phyloP scores from a whole-genome alignment of 352 stramenopile species.

The Globisporangium megalacanthum region DNA sequence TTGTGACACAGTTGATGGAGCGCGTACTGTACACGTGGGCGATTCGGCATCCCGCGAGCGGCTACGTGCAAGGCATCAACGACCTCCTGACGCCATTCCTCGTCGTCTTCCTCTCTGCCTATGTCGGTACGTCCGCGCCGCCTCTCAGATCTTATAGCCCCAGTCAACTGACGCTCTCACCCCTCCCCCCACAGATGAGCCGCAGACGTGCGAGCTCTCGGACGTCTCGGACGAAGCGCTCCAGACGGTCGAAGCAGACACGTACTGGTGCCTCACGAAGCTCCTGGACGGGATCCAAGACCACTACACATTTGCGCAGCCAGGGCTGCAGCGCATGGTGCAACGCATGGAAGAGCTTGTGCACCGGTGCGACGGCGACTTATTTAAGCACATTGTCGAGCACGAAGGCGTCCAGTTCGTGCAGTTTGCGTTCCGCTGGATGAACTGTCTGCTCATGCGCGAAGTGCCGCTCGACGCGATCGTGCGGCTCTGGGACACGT shows the following conservation, averaged over 20 bases:
- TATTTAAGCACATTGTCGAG: conserved; percentile 94
- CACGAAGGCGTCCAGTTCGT: conserved; percentile 95
- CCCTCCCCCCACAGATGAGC: conserved; percentile 36
- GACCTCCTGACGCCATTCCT: conserved; percentile 98
- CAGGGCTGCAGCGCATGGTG: conserved; percentile 98
- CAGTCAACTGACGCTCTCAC: too few relatives aligned
- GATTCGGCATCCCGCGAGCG: conserved; percentile 96
- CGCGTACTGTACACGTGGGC: conserved; percentile 99
- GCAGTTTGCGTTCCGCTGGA: conserved; percentile 99
- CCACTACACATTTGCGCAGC: conserved; percentile 99
- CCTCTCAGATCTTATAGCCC: too few relatives aligned
- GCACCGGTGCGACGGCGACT: conserved; percentile 92
- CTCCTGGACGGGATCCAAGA: conserved; percentile 98
- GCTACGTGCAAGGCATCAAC: conserved; percentile 99
- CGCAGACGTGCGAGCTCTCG: conserved; percentile 68
- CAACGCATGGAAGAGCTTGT: conserved; percentile 97
- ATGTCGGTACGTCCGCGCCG: conserved; percentile 44
- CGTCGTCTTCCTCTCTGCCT: conserved; percentile 93
- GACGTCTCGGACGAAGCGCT: conserved; percentile 60
- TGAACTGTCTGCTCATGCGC: conserved; percentile 99
- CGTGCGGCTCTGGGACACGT: conserved; percentile 99
- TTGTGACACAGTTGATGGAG: conserved; percentile 83
- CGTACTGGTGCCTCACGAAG: conserved; percentile 99
- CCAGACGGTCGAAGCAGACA: conserved; percentile 94
- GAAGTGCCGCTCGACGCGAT: conserved; percentile 95